Conservation (phyloP, 805 yeast species). For the Aciculoconidium aculeatum region DNA sequence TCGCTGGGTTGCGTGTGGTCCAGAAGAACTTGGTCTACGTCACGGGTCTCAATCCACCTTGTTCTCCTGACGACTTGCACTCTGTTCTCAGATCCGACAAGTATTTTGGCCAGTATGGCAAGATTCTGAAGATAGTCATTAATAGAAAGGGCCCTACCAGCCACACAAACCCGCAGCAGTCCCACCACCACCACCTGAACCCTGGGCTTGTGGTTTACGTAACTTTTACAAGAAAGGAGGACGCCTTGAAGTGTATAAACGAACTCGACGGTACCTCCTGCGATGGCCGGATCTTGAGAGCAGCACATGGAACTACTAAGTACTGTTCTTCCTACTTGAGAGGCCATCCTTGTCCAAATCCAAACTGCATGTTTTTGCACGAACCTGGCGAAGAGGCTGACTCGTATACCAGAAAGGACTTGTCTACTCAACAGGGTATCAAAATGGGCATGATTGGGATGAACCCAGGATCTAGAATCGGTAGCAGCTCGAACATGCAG, state of each 20-base stretch:
- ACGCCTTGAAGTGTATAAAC: slow-evolving; percentile 87
- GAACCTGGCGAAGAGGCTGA: slow-evolving; percentile 99
- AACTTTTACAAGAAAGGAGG: slow-evolving; percentile 88
- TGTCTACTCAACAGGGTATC: slow-evolving; percentile 68
- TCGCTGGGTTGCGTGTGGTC: slow-evolving; percentile 97
- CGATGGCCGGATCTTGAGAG: slow-evolving; percentile 85
- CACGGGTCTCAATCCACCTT: slow-evolving; percentile 86
- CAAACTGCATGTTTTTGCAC: slow-evolving; percentile 97
- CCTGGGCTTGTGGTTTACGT: slow-evolving; percentile 94
- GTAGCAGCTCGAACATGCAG: slow-evolving; percentile 16
- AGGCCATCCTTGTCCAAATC: slow-evolving; percentile 96
- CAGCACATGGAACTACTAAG: slow-evolving; percentile 98
- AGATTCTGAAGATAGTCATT: slow-evolving; percentile 87
- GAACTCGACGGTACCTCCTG: slow-evolving; percentile 90
- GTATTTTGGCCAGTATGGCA: slow-evolving; percentile 98
- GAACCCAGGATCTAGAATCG: slow-evolving; percentile 10
- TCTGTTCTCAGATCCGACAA: slow-evolving; percentile 78
- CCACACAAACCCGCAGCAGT: slow-evolving; percentile 13
- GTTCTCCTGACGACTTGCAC: slow-evolving; percentile 78
- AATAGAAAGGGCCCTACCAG: slow-evolving; percentile 63
- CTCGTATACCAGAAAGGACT: slow-evolving; percentile 84
- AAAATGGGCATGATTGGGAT: slow-evolving; percentile 46
- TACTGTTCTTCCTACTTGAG: slow-evolving; percentile 94
- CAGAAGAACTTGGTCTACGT: slow-evolving; percentile 96
- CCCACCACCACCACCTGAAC: slow-evolving; percentile 39